phyloP scores from a whole-genome alignment of 2,329 filamentous ascomycete species.

The Trichoderma koningii region DNA sequence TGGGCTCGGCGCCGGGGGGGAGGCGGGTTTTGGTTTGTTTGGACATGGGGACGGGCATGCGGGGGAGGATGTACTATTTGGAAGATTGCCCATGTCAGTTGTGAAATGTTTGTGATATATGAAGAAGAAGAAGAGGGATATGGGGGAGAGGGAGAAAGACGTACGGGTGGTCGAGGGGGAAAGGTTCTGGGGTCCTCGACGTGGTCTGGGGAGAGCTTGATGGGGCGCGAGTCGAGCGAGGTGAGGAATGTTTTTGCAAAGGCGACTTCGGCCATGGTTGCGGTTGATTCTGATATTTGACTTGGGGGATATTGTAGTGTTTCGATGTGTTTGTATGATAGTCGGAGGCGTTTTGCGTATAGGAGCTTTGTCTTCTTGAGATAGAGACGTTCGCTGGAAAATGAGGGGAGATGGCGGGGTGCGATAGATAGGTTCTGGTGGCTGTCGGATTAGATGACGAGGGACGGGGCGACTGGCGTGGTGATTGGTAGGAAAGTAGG shows the following conservation, averaged over 20 bases:
- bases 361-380: no score
- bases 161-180: constrained; percentile 74
- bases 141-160: constrained; percentile 20
- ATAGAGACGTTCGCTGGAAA: not conserved
- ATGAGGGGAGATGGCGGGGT: not conserved
- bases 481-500: no score
- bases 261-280: constrained; percentile 72
- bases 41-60: constrained; percentile 61
- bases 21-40: constrained; percentile 51
- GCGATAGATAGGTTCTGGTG: not conserved
- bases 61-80: constrained; percentile 77
- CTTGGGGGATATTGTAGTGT: no score
- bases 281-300: no score
- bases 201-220: constrained; percentile 86
- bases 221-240: constrained; percentile 73
- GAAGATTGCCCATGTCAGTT: no score
- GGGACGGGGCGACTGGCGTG: no score
- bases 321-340: not conserved
- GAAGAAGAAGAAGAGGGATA: not conserved
- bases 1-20: constrained; percentile 56
- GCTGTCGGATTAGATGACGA: no score
- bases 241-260: constrained; percentile 85
- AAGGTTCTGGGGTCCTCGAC: constrained; percentile 82
- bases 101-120: no score
- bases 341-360: not conserved